Conservation (phyloP, 1,284 basidiomycete genomes). For the Ustilago xerochloae region DNA sequence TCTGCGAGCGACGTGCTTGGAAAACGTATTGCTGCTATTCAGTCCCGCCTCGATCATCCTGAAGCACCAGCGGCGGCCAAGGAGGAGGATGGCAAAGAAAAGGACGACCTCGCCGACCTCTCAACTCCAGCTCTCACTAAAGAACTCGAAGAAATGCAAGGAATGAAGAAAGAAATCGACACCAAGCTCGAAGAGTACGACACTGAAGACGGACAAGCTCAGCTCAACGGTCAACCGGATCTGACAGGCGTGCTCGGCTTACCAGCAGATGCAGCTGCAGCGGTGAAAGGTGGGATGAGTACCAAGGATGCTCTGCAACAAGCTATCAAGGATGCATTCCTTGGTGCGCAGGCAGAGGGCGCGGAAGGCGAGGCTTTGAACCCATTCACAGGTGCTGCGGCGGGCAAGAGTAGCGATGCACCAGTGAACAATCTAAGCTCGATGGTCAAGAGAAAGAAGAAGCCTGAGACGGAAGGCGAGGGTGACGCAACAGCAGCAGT, state of each 20-base stretch:
- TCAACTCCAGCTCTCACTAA: constrained; percentile 32
- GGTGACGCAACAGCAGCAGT: not conserved
- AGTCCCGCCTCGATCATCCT: constrained; percentile 23
- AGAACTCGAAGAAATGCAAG: constrained; percentile 57
- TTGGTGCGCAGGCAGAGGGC: constrained; percentile 43
- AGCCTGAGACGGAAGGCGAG: constrained; percentile 25
- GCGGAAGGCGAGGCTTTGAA: constrained; percentile 11
- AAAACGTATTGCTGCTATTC: constrained; percentile 47
- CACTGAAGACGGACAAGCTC: constrained; percentile 40
- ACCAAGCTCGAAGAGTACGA: constrained; percentile 64
- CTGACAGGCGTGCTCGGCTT: constrained; percentile 28
- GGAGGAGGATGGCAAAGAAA: constrained; percentile 22
- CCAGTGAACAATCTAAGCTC: constrained; percentile 57
- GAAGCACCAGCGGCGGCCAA: constrained; percentile 5
- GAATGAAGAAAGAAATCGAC: constrained; percentile 61
- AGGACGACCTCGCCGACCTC: constrained; percentile 56
- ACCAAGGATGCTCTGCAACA: constrained; percentile 59
- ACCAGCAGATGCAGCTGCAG: constrained; percentile 24
- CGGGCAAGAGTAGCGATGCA: constrained; percentile 16
- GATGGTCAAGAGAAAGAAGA: constrained; percentile 63
- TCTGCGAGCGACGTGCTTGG: constrained; percentile 48
- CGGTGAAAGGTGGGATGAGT: constrained; percentile 16
- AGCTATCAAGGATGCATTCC: constrained; percentile 64
- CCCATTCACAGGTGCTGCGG: constrained; percentile 30
- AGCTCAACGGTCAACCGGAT: constrained; percentile 46